phyloP scores from a whole-genome alignment of 192 early-diverging fungal genomes.

The Jimgerdemannia lactiflua region DNA sequence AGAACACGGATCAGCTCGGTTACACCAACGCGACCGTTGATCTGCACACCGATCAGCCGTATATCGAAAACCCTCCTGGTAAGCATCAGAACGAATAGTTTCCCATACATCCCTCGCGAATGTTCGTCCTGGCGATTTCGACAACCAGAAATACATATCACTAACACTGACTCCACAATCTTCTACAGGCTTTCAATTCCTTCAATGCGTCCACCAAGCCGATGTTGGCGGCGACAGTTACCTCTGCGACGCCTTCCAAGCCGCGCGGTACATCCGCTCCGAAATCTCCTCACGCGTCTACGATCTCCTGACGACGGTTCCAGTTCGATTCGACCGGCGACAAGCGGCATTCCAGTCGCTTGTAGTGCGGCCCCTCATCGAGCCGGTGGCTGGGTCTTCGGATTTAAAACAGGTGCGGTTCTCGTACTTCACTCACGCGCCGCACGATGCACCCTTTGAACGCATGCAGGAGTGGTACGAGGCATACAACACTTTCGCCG shows the following conservation, averaged over 20 bases:
- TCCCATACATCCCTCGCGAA: no score
- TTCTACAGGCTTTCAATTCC: constrained; percentile 35
- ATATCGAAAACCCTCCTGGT: constrained; percentile 28
- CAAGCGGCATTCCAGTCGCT: constrained; percentile 42
- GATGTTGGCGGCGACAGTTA: constrained; percentile 45
- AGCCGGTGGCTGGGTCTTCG: constrained; percentile 24
- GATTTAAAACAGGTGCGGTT: constrained; percentile 32
- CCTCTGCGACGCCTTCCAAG: constrained; percentile 46
- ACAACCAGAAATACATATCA: no score
- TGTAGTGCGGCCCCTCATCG: constrained; percentile 34
- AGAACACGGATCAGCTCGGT: constrained; percentile 47
- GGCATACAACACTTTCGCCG: constrained; percentile 39
- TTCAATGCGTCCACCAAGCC: constrained; percentile 45
- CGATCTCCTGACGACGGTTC: constrained; percentile 42
- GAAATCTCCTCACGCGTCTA: constrained; percentile 41
- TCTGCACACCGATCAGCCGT: constrained; percentile 44
- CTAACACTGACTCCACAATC: no score
- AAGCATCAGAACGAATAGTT: no score
- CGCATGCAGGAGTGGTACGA: constrained; percentile 45
- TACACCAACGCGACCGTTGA: constrained; percentile 43
- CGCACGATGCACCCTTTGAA: constrained; percentile 39
- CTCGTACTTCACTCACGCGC: constrained; percentile 44
- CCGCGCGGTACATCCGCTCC: constrained; percentile 44
- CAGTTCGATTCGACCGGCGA: constrained; percentile 41
- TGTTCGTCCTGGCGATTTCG: no score